Base-by-base conservation (phyloP, 352 stramenopile genomes). In the Thalassiosira hispida region DNA sequence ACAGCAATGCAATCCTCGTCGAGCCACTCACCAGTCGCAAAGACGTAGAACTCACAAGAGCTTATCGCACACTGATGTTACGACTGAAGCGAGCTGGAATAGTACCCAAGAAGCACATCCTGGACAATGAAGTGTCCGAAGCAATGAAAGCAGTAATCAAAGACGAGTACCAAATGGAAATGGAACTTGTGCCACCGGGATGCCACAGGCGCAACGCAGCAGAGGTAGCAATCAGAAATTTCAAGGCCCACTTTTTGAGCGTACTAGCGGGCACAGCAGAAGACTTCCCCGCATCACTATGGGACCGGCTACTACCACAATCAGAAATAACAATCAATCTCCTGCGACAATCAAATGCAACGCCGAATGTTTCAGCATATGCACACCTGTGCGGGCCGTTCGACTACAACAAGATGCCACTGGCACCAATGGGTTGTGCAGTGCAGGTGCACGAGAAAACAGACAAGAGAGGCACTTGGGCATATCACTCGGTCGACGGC, bases 1-100 rank as follows among this genome's bases (percentile, higher is more conserved):
- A 92, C 64, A 68, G 55, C 18, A 90, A 88, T 70, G 25, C 29
- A 20, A 89, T 92, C 33, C 42, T 78, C 0, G 49, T 61, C 3
- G 47, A 68, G 44, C 77, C 81, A 55, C 68, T 90, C 6, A 73
- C 60, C n/a, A 81, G 44, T 12, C 46, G 69, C 16, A 78, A 47
- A 61, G 52, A 51, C 5, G 11, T 11, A 27, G 55, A 42, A 53
- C 69, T 84, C 1, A 55, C 63, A 11, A 42, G 38, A 33, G 73
- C 73, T 16, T 84, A 75, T 35, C 3, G 70, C 38, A 55, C 8
- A 40, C 0, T 77, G 16, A 47, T 65, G 22, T 27, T 64, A 31
- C 9, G 44, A 53, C 14, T 73, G 22, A 64, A 70, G 12, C 14
- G 18, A 5, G 31, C 35, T 11, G n/a, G n/a, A 11, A 25, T 52